Evolutionary conservation across 208 protist species (phyloP), one percentile per base, ranked within the genome.

Genomic region (Novymonas esmeraldas): DNA sequence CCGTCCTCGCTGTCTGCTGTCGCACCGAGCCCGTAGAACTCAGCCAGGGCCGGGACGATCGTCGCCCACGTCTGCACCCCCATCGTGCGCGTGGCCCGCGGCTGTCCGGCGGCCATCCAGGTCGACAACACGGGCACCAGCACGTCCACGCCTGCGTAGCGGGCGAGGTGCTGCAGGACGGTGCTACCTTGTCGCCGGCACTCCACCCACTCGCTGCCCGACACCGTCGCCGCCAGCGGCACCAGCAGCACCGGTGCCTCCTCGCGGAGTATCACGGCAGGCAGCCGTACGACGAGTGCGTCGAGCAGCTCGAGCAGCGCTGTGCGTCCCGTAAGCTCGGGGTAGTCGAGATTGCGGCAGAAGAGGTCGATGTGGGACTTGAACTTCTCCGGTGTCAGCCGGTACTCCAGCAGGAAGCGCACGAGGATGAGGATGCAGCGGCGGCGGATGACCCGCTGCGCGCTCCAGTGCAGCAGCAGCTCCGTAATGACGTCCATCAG

Each of bases 391-490:
- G 82, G 84, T 10, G 93, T 97, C 62, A 97, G 82, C 38, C 83
- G 79, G 73, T 93, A 97, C 78, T 97, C 90, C n/a, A 90, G 94
- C 20, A 97, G 72, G 76, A 97, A 97, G 62, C 89, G 84, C 7
- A 83, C 81, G 18, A 97, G 50, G 24, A 92, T 81, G 38, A 85
- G 60, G 34, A 94, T 81, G 69, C 88, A 95, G 41, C 83, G 89
- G 22, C 81, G 76, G 18, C 86, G 78, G 46, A 97, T 83, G 13
- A 90, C 70, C 29, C 67, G 66, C 34, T 88, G 91, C 22, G 76
- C 76, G 39, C 82, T 67, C 51, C 82, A 74, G 65, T 97, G 93
- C 64, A 97, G 74, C 51, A 97, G 64, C 34, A 94, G 57, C 66
- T 97, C 90, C 52, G 90, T 94, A 18, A 97, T 76, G 34, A 96